phyloP scores from a whole-genome alignment of 2,329 filamentous ascomycete genomes.

The Teratosphaeria viscida region DNA sequence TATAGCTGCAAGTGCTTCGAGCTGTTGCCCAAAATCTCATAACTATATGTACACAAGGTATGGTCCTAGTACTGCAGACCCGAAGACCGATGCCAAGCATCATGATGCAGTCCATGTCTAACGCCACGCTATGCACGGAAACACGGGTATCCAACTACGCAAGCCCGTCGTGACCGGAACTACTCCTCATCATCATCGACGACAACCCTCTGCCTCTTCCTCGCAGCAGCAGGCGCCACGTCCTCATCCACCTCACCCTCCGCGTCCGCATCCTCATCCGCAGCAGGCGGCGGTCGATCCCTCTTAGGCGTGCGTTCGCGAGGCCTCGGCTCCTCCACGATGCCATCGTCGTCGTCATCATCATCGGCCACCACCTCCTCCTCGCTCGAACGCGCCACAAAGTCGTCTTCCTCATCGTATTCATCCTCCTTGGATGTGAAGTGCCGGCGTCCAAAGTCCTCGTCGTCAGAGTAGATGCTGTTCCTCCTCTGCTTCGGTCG shows the following conservation, averaged over 20 bases:
- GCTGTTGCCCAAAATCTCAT: neutral
- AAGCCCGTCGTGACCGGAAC: neutral
- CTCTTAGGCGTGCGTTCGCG: constrained; percentile 30
- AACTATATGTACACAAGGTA: neutral
- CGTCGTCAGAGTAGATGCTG: constrained; percentile 56
- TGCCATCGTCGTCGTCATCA: constrained; percentile 41
- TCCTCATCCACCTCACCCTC: constrained; percentile 23
- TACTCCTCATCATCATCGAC: constrained; percentile 39
- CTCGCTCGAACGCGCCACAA: constrained; percentile 65
- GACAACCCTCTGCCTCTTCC: constrained; percentile 35
- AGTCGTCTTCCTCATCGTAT: constrained; percentile 71
- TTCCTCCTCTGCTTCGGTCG: constrained; percentile 21
- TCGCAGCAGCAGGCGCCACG: constrained; percentile 18
- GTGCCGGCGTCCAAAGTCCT: constrained; percentile 60
- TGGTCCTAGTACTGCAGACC: neutral
- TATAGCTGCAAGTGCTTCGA: neutral
- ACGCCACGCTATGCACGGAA: neutral
- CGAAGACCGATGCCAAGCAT: neutral
- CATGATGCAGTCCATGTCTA: neutral
- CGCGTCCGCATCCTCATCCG: constrained; percentile 27
- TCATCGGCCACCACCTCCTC: constrained; percentile 51
- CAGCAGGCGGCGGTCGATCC: constrained; percentile 12
- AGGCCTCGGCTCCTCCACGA: constrained; percentile 23
- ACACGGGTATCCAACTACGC: neutral
- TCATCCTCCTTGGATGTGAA: constrained; percentile 56